These are phyloP conservation scores for Intubia oerlemansii DNA, from an alignment of 2,329 filamentous ascomycete genomes.

Conservation along the genomic window DNA sequence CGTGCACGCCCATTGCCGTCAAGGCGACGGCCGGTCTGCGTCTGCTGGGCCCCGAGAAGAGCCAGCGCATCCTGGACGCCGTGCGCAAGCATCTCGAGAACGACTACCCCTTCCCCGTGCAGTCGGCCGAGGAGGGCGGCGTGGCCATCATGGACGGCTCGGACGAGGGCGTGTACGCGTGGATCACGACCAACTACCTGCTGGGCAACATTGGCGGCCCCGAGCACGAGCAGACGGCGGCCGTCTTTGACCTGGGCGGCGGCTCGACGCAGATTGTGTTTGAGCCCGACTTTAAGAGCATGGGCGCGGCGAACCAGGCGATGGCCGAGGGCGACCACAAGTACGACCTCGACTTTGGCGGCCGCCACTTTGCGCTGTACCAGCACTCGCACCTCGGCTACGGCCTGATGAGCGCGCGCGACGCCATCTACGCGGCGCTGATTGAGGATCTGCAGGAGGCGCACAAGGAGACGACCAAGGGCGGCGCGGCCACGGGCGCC, in stretches of 20 bases:
- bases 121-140: slow-evolving; percentile 64
- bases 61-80: slow-evolving; percentile 63
- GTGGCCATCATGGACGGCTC: slow-evolving; percentile 96
- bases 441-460: slow-evolving; percentile 49
- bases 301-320: slow-evolving; percentile 67
- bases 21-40: slow-evolving; percentile 92
- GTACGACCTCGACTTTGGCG: slow-evolving; percentile 72
- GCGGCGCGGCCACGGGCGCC: slow-evolving; percentile 18
- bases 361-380: slow-evolving; percentile 79
- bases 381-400: slow-evolving; percentile 97
- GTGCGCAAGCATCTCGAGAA: slow-evolving; percentile 72
- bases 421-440: slow-evolving; percentile 60
- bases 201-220: slow-evolving; percentile 91
- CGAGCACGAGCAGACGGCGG: slow-evolving; percentile 76
- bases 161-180: slow-evolving; percentile 93
- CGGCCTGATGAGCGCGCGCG: slow-evolving; percentile 84
- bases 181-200: slow-evolving; percentile 98
- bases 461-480: slow-evolving; percentile 24
- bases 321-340: slow-evolving; percentile 87
- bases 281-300: slow-evolving; percentile 73
- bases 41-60: slow-evolving; percentile 62
- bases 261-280: slow-evolving; percentile 98
- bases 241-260: slow-evolving; percentile 87
- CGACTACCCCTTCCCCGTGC: slow-evolving; percentile 83
- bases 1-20: slow-evolving; percentile 88